Evolutionary conservation across 2,329 filamentous ascomycete species (phyloP), one percentile per base, ranked within the genome.

Genomic region (Ascochyta clinopodiicola): DNA sequence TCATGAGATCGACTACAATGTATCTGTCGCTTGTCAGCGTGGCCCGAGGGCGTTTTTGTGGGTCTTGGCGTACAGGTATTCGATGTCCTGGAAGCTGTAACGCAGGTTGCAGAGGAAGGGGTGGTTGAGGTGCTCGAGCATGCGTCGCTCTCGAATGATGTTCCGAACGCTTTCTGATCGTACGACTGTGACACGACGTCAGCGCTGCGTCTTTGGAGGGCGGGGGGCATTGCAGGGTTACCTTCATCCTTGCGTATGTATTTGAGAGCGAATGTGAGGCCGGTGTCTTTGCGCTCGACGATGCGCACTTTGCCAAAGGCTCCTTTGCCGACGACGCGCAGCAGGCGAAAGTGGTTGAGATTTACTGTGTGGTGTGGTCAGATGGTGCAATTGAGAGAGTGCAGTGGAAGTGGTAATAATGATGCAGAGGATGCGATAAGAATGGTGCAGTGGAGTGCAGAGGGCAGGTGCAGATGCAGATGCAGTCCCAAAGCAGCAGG

Each of bases 211-310:
- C 56, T 12, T n/a, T 46, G 50, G 46, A 24, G 19, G 27, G 25
- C 27, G 39, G 44, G 51, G 42, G 43, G 32, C 27, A 7, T 19
- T 25, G 29, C 40, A 52, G 52, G 78, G 86, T 60, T 72, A 93
- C 92, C 91, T 86, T 98, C 94, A 89, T 98, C 94, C 85, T 97
- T 98, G 65, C 93, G 88, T 63, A 98, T 98, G 77, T 98, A 98
- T 78, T 99, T 99, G 63, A 99, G 84, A 39, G 95, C 95, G 77
- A 99, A 99, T 2, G 93, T 94, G 69, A 98, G 80, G 52, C 88
- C 89, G 1, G 92, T 96, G 74, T 99, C 95, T 79, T 98, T 98
- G 66, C 93, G 87, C 82, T 99, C 95, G 72, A 99, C 95, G 66
- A 99, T 99, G 71, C 95, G 90, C 59, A 99, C 95, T 79, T 99